phyloP scores from a whole-genome alignment of 306 rosid species.

The Alnus rubra region DNA sequence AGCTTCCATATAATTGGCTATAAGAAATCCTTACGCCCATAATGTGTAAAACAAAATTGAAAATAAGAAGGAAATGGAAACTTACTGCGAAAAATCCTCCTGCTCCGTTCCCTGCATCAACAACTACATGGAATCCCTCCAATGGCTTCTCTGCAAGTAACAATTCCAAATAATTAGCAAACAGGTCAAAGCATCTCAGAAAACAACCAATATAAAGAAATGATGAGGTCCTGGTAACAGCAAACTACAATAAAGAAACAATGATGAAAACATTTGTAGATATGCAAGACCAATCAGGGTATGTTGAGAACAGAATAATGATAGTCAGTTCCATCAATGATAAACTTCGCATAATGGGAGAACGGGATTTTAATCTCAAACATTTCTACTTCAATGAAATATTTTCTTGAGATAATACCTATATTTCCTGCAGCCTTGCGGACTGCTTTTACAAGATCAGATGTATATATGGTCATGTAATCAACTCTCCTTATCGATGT shows the following conservation, averaged over 20 bases:
- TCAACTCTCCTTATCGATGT: slow-evolving; percentile 58
- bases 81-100: slow-evolving; percentile 92
- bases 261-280: not conserved
- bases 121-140: slow-evolving; percentile 93
- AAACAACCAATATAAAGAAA: slow-evolving; percentile 12
- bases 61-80: slow-evolving; percentile 19
- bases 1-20: not conserved
- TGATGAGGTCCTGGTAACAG: not conserved
- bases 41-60: not conserved
- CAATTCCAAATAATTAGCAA: slow-evolving; percentile 24
- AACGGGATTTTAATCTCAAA: slow-evolving; percentile 16
- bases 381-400: slow-evolving; percentile 24
- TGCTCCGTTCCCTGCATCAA: slow-evolving; percentile 97
- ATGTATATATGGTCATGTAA: slow-evolving; percentile 80
- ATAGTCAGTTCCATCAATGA: slow-evolving; percentile 6
- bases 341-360: slow-evolving; percentile 15
- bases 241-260: not conserved
- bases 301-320: not conserved
- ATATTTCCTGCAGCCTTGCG: slow-evolving; percentile 84
- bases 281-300: slow-evolving; percentile 1
- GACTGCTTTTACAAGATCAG: slow-evolving; percentile 84
- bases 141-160: slow-evolving; percentile 71
- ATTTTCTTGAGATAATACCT: slow-evolving; percentile 51
- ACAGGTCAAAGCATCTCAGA: slow-evolving; percentile 15
- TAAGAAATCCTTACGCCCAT: slow-evolving; percentile 1